phyloP scores from a whole-genome alignment of 73 alveolate genomes.

The Uronychia binucleata region DNA sequence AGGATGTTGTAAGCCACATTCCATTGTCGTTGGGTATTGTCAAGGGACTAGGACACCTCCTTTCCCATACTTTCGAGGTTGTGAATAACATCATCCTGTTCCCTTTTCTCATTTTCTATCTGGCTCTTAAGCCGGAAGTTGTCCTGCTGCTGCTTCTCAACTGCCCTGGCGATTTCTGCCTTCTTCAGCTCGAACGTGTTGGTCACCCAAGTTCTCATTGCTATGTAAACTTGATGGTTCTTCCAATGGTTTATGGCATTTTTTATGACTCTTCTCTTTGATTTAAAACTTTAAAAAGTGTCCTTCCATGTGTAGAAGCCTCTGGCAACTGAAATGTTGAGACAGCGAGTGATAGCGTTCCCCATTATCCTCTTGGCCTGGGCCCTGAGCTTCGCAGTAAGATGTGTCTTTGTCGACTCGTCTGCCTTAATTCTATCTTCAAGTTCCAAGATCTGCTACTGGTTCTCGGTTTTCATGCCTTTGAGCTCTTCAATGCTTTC shows the following conservation, averaged over 20 bases:
- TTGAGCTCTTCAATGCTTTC: constrained; percentile 23
- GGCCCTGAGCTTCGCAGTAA: constrained; percentile 27
- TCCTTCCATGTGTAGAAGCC: constrained; percentile 66
- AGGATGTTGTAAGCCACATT: constrained; percentile 46
- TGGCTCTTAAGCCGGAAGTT: constrained; percentile 9
- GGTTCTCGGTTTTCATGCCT: not conserved
- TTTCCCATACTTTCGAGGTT: constrained; percentile 14
- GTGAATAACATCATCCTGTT: constrained; percentile 11
- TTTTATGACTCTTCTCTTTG: constrained; percentile 13
- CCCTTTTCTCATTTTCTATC: constrained; percentile 31
- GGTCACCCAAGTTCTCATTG: constrained; percentile 50
- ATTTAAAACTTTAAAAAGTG: not conserved
- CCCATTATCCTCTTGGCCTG: constrained; percentile 45
- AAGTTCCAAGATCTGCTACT: constrained; percentile 17
- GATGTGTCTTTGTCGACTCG: constrained; percentile 30
- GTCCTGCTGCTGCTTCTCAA: constrained; percentile 20
- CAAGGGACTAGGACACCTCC: constrained; percentile 9
- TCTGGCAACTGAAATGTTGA: constrained; percentile 16
- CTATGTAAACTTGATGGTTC: constrained; percentile 16
- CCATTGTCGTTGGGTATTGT: constrained; percentile 13
- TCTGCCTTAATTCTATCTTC: constrained; percentile 23
- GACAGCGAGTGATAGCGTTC: constrained; percentile 36
- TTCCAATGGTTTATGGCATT: constrained; percentile 22
- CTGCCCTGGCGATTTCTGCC: constrained; percentile 17
- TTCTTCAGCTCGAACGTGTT: constrained; percentile 7